Evolutionary conservation across 768 basidiomycete species (phyloP).

Genomic region (Phaffia tasmanica): DNA sequence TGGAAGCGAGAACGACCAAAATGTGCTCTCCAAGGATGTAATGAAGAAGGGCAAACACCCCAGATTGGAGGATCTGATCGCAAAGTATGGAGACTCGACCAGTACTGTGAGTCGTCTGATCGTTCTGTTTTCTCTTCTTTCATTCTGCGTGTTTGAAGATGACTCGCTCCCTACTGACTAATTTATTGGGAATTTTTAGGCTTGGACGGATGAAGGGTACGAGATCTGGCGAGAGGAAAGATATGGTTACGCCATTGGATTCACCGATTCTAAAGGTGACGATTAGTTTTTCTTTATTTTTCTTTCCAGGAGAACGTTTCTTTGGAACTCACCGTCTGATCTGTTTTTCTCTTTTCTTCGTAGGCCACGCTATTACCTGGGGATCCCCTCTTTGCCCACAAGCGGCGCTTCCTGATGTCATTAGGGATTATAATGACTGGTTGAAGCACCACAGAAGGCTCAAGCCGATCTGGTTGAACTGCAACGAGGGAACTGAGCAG

Average conservation of each 20-base stretch:
- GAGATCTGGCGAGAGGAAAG: slow-evolving; percentile 46
- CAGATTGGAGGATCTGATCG: slow-evolving; percentile 46
- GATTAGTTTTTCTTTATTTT: too few relatives aligned
- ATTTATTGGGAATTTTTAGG: slow-evolving; percentile 24
- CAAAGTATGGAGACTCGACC: slow-evolving; percentile 55
- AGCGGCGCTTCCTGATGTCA: slow-evolving; percentile 41
- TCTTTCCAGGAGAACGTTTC: not conserved
- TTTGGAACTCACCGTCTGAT: not conserved
- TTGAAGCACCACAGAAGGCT: slow-evolving; percentile 42
- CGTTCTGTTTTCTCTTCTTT: not conserved
- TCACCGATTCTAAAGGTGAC: slow-evolving; percentile 44
- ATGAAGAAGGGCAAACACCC: not conserved
- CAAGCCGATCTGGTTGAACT: slow-evolving; percentile 52
- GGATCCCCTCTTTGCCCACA: slow-evolving; percentile 50
- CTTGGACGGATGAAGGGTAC: slow-evolving; percentile 54
- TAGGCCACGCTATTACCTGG: slow-evolving; percentile 49
- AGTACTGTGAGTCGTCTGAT: slow-evolving; percentile 41
- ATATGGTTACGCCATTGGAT: slow-evolving; percentile 54
- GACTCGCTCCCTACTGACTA: not conserved
- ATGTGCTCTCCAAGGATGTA: not conserved
- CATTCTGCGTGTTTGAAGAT: not conserved
- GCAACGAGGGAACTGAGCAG: slow-evolving; percentile 47
- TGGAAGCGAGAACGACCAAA: not conserved
- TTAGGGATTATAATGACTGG: slow-evolving; percentile 44
- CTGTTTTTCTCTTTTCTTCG: not conserved